These are phyloP conservation scores for Neocatenulostroma microsporum DNA, from an alignment of 2,329 filamentous ascomycete species.

Conservation along the genomic window DNA sequence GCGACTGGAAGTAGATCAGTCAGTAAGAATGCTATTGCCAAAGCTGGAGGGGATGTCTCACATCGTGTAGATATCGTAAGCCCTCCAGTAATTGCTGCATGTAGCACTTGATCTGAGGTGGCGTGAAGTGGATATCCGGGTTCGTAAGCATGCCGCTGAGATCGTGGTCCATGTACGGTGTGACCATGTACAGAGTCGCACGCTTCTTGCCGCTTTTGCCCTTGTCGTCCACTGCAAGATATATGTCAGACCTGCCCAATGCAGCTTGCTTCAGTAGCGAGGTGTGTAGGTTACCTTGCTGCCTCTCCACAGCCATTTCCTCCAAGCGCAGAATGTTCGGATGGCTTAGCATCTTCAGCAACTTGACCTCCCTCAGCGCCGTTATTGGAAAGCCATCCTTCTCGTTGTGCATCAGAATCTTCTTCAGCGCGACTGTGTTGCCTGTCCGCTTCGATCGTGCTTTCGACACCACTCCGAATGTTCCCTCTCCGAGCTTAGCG, in stretches of 20 bases:
- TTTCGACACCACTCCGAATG: slow-evolving; percentile 93
- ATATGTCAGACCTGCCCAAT: background rate
- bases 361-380: slow-evolving; percentile 91
- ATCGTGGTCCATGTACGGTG: slow-evolving; percentile 98
- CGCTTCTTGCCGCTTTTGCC: slow-evolving; percentile 45
- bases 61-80: slow-evolving; percentile 78
- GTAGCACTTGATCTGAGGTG: slow-evolving; percentile 96
- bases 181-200: slow-evolving; percentile 96
- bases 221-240: slow-evolving; percentile 24
- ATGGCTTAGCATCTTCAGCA: slow-evolving; percentile 91
- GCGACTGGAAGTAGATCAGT: slow-evolving; percentile 25
- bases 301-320: slow-evolving; percentile 92
- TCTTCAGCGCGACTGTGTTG: slow-evolving; percentile 79
- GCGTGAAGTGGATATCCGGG: slow-evolving; percentile 75
- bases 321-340: slow-evolving; percentile 77
- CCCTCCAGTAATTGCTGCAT: slow-evolving; percentile 89
- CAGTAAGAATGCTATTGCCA: slow-evolving; percentile 1
- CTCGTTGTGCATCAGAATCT: slow-evolving; percentile 99
- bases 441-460: slow-evolving; percentile 69
- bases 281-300: slow-evolving; percentile 57
- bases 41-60: slow-evolving; percentile 24
- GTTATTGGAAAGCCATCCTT: slow-evolving; percentile 99
- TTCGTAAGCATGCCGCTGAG: slow-evolving; percentile 96
- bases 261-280: too few species aligned
- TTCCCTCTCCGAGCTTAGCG: slow-evolving; percentile 81